phyloP scores from a whole-genome alignment of 495 filamentous ascomycete species.

The Astrothelium macrocarpum region DNA sequence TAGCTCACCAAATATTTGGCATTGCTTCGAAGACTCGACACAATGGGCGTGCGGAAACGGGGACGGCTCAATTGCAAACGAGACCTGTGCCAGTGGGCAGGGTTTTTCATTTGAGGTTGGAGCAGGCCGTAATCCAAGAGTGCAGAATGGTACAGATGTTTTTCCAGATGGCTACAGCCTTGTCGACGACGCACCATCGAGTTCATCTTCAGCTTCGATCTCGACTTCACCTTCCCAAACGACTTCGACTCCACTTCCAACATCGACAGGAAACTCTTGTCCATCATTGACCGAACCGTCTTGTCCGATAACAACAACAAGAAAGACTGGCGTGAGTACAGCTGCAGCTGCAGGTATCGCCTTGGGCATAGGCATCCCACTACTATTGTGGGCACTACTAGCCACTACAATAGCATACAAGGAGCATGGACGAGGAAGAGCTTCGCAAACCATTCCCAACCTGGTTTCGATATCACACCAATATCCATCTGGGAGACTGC shows the following conservation, averaged over 20 bases:
- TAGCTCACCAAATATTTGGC: slow-evolving; percentile 2
- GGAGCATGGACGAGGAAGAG: background rate
- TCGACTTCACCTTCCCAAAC: background rate
- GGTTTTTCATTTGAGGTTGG: background rate
- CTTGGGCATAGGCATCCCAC: background rate
- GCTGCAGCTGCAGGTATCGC: background rate
- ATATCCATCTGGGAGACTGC: background rate
- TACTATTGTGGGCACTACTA: background rate
- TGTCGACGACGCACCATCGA: background rate
- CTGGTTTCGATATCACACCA: background rate
- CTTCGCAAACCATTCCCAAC: background rate
- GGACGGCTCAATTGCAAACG: background rate
- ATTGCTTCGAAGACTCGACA: background rate
- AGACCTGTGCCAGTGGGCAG: background rate
- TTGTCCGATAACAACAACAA: background rate
- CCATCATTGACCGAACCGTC: background rate
- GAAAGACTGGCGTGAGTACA: background rate
- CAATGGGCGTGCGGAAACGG: background rate
- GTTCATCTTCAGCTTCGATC: background rate
- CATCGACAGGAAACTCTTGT: background rate
- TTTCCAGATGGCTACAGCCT: background rate
- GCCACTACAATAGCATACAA: background rate
- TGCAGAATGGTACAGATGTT: background rate
- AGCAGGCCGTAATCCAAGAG: background rate
- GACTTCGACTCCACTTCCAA: background rate